These are phyloP conservation scores for Trypanosomatidae sp. DNA, from an alignment of 208 protist genomes.

Conservation along the genomic window DNA sequence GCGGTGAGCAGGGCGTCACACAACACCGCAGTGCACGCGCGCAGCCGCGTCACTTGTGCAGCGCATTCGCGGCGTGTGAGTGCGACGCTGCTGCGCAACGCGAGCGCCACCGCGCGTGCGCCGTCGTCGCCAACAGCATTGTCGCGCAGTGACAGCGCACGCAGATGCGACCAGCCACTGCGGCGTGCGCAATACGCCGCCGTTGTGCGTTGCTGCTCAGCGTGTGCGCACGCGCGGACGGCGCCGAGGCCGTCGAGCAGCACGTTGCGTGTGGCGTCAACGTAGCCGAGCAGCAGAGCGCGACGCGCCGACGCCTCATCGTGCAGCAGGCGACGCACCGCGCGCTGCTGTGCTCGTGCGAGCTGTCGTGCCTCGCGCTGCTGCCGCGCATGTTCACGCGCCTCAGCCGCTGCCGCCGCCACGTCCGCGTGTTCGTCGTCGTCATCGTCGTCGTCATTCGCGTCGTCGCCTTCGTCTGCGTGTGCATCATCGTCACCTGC, in stretches of 20 bases:
- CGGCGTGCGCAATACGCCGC: slow-evolving; percentile 43
- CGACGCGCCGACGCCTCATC: too few species aligned
- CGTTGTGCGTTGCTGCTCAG: slow-evolving; percentile 27
- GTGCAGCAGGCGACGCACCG: too few species aligned
- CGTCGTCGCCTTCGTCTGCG: background rate
- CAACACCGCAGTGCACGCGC: too few species aligned
- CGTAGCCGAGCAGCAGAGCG: too few species aligned
- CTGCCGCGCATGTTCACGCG: too few species aligned
- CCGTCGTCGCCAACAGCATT: slow-evolving; percentile 57
- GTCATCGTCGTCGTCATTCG: slow-evolving; percentile 1
- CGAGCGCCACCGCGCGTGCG: slow-evolving; percentile 14
- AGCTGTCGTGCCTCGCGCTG: too few species aligned
- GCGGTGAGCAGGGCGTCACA: too few species aligned
- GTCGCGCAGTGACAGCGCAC: slow-evolving; percentile 39
- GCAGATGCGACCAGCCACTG: slow-evolving; percentile 69
- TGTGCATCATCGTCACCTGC: slow-evolving; percentile 14
- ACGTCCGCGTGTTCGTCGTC: slow-evolving; percentile 5
- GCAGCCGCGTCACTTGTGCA: too few species aligned
- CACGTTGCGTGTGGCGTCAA: too few species aligned
- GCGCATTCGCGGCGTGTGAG: too few species aligned
- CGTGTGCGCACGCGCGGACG: background rate
- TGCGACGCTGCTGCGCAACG: slow-evolving; percentile 39
- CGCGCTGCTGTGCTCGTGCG: too few species aligned
- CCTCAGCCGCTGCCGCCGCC: too few species aligned
- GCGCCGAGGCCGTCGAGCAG: background rate